Conservation (phyloP, 2,329 filamentous ascomycete genomes). For the Oidium heveae region DNA sequence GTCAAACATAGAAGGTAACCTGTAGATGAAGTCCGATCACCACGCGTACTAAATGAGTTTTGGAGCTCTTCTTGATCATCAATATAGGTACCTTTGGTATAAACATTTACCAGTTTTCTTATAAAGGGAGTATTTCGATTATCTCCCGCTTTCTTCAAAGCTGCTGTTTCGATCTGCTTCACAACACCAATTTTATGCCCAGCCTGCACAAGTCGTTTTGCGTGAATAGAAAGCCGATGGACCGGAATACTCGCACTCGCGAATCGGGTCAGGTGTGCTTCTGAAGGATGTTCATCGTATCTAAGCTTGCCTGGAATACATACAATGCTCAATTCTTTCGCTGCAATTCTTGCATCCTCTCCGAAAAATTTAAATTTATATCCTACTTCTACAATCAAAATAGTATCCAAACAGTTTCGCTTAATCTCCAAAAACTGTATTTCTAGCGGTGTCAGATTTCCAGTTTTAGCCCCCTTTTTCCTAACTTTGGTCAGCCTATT, state of each 20-base stretch:
- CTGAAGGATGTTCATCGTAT: conserved; percentile 82
- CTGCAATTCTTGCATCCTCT: conserved; percentile 71
- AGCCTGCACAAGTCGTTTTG: conserved; percentile 73
- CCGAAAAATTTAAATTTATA: conserved; percentile 98
- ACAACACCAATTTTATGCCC: conserved; percentile 94
- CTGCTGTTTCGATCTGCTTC: conserved; percentile 80
- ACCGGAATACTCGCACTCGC: conserved; percentile 91
- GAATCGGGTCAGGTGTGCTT: conserved; percentile 77
- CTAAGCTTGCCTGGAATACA: conserved; percentile 90
- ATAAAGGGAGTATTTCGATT: conserved; percentile 84
- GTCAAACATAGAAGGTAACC: conserved; percentile 91
- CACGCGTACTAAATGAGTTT: conserved; percentile 23
- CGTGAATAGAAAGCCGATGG: conserved; percentile 74
- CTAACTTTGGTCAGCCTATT: conserved; percentile 24
- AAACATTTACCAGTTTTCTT: conserved; percentile 81
- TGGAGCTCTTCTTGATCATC: conserved; percentile 74
- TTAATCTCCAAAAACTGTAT: conserved; percentile 88
- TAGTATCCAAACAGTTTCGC: conserved; percentile 62
- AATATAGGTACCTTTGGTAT: conserved; percentile 94
- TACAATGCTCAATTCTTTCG: conserved; percentile 78
- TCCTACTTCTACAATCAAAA: conserved; percentile 83
- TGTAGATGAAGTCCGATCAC: conserved; percentile 33
- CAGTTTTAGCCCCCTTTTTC: conserved; percentile 46
- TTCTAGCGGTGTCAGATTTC: conserved; percentile 85
- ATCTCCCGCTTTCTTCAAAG: conserved; percentile 81